Evolutionary conservation across 2,329 filamentous ascomycete genomes (phyloP), one percentile per base, ranked within the genome.

Genomic region (Sporothrix dimorphospora): DNA sequence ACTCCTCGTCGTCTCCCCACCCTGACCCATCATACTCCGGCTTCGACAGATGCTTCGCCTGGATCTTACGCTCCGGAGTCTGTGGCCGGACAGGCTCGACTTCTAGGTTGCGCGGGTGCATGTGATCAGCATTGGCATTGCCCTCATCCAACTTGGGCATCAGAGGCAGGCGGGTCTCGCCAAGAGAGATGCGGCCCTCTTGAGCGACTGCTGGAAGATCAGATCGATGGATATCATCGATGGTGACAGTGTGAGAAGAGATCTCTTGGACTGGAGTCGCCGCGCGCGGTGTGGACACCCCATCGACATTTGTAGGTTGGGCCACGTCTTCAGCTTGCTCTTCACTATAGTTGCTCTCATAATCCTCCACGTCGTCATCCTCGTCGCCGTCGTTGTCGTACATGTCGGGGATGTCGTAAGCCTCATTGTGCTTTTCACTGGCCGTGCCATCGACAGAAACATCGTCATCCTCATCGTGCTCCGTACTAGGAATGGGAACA

Each of bases 401-500:
- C 40, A 71, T 67, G 85, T 76, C 30, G 84, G 84, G 51, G 86
- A n/a, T 47, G 30, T 40, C 61, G 42, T 51, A 63, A 6, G 53
- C 82, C 34, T 84, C 81, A 3, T 84, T 81, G 14, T 85, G 79
- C 9, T 81, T 81, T 47, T 89, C 87, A 55, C 89, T 79, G 51
- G 89, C 83, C 1, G 87, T 88, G 75, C 90, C 90, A n/a, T 70
- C 59, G 16, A 24, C 47, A 5, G 71, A 69, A n/a, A 70, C 12
- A 34, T 67, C 70, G 34, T 75, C 72, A 4, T 67, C 63, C 38
- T 76, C 74, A 14, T 76, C 75, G 19, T 68, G 72, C 81, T 98
- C 95, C 16, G 94, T 91, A 47, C 93, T 97, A 24, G 93, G 94
- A 76, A 98, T 93, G 0, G 95, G 93, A 53, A 96, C 88, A 80